Base-by-base conservation (phyloP, 2,329 filamentous ascomycete genomes). In the Trichoderma sp. region DNA sequence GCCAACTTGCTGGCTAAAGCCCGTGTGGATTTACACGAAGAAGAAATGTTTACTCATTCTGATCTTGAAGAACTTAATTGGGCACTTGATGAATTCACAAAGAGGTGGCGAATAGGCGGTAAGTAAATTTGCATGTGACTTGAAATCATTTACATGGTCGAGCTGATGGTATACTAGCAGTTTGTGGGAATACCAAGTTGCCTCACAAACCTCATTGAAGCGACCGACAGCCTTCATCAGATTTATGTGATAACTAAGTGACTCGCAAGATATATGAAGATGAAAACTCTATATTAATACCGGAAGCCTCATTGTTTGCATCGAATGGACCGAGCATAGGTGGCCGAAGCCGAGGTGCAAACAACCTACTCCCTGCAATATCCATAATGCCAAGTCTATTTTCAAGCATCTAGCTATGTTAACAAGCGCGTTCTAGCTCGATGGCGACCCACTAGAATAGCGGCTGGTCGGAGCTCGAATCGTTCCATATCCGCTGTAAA, bases 41-140 rank as follows among this genome's bases (percentile, higher is more conserved):
- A 34, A 4, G 63, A 52, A 4, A 56, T 34, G 21, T 58, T 66
- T 58, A 58, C 26, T 2, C 4, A 7, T n/a, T 21, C 30, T 7
- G 63, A 58, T 24, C 37, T 58, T 34, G 52, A 66, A 58, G 63
- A 54, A 21, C 37, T 66, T 7, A 16, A 28, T 11, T 54, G 39
- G 7, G 37, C 39, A 49, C 61, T 58, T n/a, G 4, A 34, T 4
- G 52, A 58, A 4, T 49, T 66, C 13, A 32, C 52, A 1, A 37
- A 58, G 14, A 66, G 63, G 13, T 66, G 63, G 63, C 52, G 28
- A 5, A 30, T 66, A 10, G 63, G 63, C 32, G 49, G 37, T 58
- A 26, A 58, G 51, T 46, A 34, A 14, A 49, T 10, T 5, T 30
- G 5, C 0, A n/a, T 26, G 14, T 3, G 11, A 34, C 18, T 7